Evolutionary conservation across 2,329 filamentous ascomycete genomes (phyloP).

Genomic region (Didymella pomorum): DNA sequence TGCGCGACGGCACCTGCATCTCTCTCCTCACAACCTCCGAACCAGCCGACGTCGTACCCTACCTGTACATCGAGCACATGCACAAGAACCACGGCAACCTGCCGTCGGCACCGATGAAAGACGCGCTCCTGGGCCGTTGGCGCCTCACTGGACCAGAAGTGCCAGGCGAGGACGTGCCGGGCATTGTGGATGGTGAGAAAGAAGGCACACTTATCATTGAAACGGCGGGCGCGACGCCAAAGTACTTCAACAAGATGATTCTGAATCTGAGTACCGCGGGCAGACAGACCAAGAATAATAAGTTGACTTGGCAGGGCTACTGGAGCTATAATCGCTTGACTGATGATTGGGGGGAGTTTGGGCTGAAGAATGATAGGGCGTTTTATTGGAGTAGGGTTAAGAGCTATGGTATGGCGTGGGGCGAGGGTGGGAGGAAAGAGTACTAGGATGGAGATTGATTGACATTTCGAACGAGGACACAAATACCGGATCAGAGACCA

Average conservation of each 20-base stretch:
- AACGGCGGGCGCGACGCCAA: constrained; percentile 79
- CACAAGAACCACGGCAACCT: constrained; percentile 54
- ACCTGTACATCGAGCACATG: constrained; percentile 77
- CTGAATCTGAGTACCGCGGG: constrained; percentile 72
- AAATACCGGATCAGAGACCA: neutral
- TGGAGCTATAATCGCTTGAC: constrained; percentile 90
- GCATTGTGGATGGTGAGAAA: constrained; percentile 26
- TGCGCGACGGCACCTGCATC: constrained; percentile 85
- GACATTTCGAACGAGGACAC: neutral
- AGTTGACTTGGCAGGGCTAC: constrained; percentile 86
- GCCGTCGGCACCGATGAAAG: constrained; percentile 68
- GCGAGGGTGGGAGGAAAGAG: constrained; percentile 29
- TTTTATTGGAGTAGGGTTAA: constrained; percentile 70
- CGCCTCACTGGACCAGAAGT: constrained; percentile 63
- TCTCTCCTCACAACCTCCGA: constrained; percentile 82
- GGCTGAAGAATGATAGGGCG: constrained; percentile 66
- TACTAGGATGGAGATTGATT: neutral
- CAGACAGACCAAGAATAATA: constrained; percentile 75
- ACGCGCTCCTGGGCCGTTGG: constrained; percentile 73
- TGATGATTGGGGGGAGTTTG: constrained; percentile 89
- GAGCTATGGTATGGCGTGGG: constrained; percentile 61
- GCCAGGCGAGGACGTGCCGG: constrained; percentile 23
- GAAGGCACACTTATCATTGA: constrained; percentile 72
- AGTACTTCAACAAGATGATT: constrained; percentile 88
- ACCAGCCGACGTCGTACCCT: constrained; percentile 85